Evolutionary conservation across 305 asterid species (phyloP).

Genomic region (Striga hermonthica): DNA sequence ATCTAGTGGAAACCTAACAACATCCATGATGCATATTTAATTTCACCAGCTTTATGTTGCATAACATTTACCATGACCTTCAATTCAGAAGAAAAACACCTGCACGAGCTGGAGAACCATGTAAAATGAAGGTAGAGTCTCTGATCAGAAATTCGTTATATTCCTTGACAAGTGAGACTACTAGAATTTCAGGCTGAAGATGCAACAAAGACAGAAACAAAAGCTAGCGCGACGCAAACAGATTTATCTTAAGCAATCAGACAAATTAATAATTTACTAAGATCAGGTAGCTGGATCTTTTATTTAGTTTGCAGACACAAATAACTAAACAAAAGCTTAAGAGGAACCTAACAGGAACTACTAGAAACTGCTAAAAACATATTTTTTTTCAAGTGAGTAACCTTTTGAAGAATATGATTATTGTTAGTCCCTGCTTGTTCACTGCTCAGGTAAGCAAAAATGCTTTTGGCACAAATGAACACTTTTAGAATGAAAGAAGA

Average conservation of each 20-base stretch:
- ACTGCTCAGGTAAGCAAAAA: too few relatives aligned
- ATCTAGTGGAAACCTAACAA: slow-evolving; percentile 12
- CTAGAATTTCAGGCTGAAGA: slow-evolving; percentile 3
- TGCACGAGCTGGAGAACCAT: slow-evolving; percentile 16
- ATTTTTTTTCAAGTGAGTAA: not conserved
- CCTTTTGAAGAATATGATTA: slow-evolving; percentile 4
- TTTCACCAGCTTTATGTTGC: slow-evolving; percentile 8
- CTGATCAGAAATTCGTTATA: slow-evolving; percentile 5
- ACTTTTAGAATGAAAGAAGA: too few relatives aligned
- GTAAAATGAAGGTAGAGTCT: slow-evolving; percentile 2
- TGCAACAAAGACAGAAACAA: slow-evolving; percentile 14
- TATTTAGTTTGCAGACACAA: slow-evolving; percentile 6
- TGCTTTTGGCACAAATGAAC: too few relatives aligned
- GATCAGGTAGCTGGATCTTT: slow-evolving; percentile 1
- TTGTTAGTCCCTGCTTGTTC: too few relatives aligned
- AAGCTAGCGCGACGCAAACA: not conserved
- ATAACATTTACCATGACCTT: slow-evolving; percentile 9
- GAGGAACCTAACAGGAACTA: not conserved
- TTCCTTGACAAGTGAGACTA: slow-evolving; percentile 14
- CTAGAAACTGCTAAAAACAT: not conserved
- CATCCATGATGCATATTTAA: slow-evolving; percentile 4
- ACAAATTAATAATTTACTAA: not conserved
- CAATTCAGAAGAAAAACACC: slow-evolving; percentile 10
- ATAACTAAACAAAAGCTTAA: slow-evolving; percentile 12
- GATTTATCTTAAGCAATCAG: slow-evolving; percentile 10